Conservation (phyloP, 441 rosid species). For the Oxalis stricta region DNA sequence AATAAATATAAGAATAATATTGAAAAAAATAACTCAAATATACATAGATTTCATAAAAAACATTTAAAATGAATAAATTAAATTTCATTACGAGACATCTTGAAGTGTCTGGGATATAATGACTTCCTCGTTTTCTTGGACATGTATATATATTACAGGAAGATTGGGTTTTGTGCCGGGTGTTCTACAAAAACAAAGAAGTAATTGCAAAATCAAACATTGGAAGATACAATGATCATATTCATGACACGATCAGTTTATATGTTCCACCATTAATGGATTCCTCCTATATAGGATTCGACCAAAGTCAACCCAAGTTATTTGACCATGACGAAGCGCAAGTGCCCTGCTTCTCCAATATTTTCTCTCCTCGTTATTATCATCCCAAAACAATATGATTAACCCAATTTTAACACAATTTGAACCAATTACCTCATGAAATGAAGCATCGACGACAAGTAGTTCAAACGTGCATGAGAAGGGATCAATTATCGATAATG, state of each 20-base stretch:
- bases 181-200: slow-evolving; percentile 35
- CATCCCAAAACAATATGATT: slow-evolving; percentile 13
- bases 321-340: slow-evolving; percentile 25
- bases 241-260: slow-evolving; percentile 20
- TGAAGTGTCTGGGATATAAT: not conserved
- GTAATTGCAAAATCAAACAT: slow-evolving; percentile 13
- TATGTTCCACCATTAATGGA: slow-evolving; percentile 37
- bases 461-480: slow-evolving; percentile 3
- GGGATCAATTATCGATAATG: slow-evolving; percentile 18
- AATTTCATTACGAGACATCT: not conserved
- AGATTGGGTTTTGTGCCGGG: slow-evolving; percentile 57
- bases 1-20: too few species aligned
- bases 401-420: slow-evolving; percentile 10
- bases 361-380: slow-evolving; percentile 10
- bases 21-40: too few species aligned
- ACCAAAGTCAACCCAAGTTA: slow-evolving; percentile 17
- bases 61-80: too few species aligned
- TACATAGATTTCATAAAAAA: too few species aligned
- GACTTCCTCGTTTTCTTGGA: not conserved
- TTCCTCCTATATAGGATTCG: slow-evolving; percentile 33
- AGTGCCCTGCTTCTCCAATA: slow-evolving; percentile 67
- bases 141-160: slow-evolving; percentile 22
- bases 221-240: slow-evolving; percentile 22
- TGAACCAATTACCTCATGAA: slow-evolving; percentile 6
- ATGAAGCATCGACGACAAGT: slow-evolving; percentile 7